Conservation (phyloP, 495 filamentous ascomycete species). For the Xylaria intraflava region DNA sequence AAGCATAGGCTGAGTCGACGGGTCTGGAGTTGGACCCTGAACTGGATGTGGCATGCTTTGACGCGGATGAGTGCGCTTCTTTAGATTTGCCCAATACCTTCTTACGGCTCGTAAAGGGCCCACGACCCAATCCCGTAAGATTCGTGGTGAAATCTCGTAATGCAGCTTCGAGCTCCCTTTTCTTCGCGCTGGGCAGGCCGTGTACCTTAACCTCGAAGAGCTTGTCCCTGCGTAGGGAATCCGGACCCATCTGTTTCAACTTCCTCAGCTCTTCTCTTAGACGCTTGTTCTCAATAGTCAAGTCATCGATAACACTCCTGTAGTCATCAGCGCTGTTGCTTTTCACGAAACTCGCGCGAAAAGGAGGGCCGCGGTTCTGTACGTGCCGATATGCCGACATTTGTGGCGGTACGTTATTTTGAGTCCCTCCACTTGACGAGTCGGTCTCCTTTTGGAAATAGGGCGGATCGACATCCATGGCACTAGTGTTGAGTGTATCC, state of each 20-base stretch:
- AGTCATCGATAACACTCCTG: constrained; percentile 63
- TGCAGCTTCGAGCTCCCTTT: constrained; percentile 64
- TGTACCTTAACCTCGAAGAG: constrained; percentile 73
- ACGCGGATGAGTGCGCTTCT: constrained; percentile 27
- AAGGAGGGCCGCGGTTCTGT: constrained; percentile 13
- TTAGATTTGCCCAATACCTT: constrained; percentile 28
- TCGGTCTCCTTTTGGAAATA: constrained; percentile 45
- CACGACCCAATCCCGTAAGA: constrained; percentile 38
- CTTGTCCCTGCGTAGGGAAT: constrained; percentile 55
- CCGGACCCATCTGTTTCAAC: constrained; percentile 56
- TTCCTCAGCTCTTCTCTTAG: constrained; percentile 62
- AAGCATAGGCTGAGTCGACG: constrained; percentile 68
- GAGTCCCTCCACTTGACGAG: constrained; percentile 35
- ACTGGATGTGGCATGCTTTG: constrained; percentile 42
- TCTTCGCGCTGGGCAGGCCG: constrained; percentile 57
- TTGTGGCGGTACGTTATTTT: constrained; percentile 11
- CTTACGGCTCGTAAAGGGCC: constrained; percentile 28
- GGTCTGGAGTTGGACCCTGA: constrained; percentile 49
- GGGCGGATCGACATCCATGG: constrained; percentile 49
- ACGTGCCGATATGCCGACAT: constrained; percentile 18
- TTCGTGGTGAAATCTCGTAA: constrained; percentile 58
- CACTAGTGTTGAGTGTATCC: constrained; percentile 21
- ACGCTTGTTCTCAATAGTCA: constrained; percentile 65
- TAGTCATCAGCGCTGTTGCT: constrained; percentile 53
- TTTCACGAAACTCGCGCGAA: constrained; percentile 26